Conservation (phyloP, 2,329 filamentous ascomycete genomes). For the Curvularia spicifera region DNA sequence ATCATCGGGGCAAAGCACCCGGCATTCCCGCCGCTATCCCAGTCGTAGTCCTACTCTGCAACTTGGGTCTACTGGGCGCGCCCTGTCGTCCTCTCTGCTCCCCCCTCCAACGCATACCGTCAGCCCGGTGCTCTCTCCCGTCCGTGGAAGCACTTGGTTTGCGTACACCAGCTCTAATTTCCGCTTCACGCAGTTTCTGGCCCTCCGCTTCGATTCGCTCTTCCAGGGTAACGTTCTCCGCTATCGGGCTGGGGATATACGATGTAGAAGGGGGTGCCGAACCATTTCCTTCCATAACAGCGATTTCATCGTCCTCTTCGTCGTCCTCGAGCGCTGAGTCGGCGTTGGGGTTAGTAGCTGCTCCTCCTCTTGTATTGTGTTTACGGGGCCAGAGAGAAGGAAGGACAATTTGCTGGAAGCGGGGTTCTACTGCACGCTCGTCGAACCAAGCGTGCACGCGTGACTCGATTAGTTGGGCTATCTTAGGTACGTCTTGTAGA, state of each 20-base stretch:
- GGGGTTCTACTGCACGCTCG: slow-evolving; percentile 81
- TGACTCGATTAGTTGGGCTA: slow-evolving; percentile 81
- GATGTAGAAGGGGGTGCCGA: slow-evolving; percentile 12
- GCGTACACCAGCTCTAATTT: slow-evolving; percentile 43
- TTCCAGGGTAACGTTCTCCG: slow-evolving; percentile 33
- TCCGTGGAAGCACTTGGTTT: slow-evolving; percentile 13
- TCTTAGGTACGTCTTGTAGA: slow-evolving; percentile 85
- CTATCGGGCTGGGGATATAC: slow-evolving; percentile 17
- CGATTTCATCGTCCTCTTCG: slow-evolving; percentile 23
- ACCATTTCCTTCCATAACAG: slow-evolving; percentile 20
- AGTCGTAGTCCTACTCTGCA: slow-evolving; percentile 21
- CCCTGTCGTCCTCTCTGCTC: slow-evolving; percentile 16
- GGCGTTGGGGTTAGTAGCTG: slow-evolving; percentile 59
- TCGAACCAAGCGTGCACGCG: slow-evolving; percentile 87
- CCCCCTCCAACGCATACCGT: slow-evolving; percentile 41
- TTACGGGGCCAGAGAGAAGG: slow-evolving; percentile 85
- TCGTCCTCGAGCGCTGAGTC: slow-evolving; percentile 45
- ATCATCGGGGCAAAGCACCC: slow-evolving; percentile 38
- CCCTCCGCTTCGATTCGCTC: slow-evolving; percentile 46
- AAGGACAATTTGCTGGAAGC: slow-evolving; percentile 85
- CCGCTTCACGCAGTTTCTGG: slow-evolving; percentile 46
- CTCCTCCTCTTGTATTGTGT: slow-evolving; percentile 78
- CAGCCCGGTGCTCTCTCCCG: slow-evolving; percentile 16
- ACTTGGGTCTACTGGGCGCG: slow-evolving; percentile 20
- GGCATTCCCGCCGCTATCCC: slow-evolving; percentile 42